Base-by-base conservation (phyloP, 805 yeast species). In the Yamadazyma akitaensis region DNA sequence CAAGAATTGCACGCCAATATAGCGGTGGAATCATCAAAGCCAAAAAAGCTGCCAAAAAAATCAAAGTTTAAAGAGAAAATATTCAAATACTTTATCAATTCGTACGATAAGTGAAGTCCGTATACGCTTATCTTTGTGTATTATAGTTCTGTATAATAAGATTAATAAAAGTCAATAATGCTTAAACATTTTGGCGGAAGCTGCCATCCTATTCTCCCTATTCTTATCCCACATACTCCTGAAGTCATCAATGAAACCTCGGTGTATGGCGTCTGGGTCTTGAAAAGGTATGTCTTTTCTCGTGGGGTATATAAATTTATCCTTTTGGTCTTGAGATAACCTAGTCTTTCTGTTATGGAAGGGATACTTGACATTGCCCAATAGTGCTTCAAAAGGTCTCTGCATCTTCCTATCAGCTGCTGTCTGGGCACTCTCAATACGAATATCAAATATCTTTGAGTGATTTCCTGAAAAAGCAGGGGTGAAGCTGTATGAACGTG, bases 41-140 rank as follows among this genome's bases (percentile, higher is more conserved):
- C 49, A 18, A 50, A 51, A 36, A 47, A 49, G 16, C 47, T 47
- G 16, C 46, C 48, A 25, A 55, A 53, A 36, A 49, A 51, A n/a
- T 51, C 53, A 11, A 57, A 54, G 40, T 56, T 61, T 30, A 59
- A 53, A 34, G 55, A 51, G 16, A 59, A 50, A 37, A 43, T 61
- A 11, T 59, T 59, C 53, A 68, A 67, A 50, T 64, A 62, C 43
- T 69, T 69, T 44, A 55, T 69, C 19, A 65, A 61, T 44, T 43
- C 51, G 35, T 67, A 68, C 49, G 64, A 58, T 11, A 51, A 47
- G 19, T 50, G 40, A 31, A 7, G 17, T 21, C n/a, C 5, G 26
- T 12, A 10, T 28, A 10, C n/a, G 16, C 4, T 37, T 18, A 25
- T 21, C 10, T 16, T 9, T 18, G 37, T 40, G 32, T 45, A 40